Evolutionary conservation across 306 rosid species (phyloP), one percentile per base, ranked within the genome.

Genomic region (Spatholobus suberectus): DNA sequence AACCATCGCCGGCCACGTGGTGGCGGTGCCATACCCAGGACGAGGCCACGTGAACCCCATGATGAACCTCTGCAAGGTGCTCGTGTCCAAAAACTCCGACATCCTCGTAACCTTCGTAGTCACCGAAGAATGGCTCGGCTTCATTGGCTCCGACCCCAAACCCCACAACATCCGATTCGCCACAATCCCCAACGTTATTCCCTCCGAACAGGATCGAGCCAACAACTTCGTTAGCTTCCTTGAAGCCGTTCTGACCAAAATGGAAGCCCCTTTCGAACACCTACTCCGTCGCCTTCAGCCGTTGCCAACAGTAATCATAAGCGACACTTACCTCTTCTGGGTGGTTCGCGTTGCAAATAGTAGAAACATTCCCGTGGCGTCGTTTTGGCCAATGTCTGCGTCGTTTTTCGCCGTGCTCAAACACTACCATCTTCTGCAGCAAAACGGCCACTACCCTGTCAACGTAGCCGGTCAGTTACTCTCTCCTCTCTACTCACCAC

Each of bases 41-140:
- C 72, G 89, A 3, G 89, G 90, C 79, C 92, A 75, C 84, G 41
- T 88, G 46, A 90, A 87, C 81, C 85, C 92, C 32, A 65, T 81
- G 84, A 77, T 86, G 73, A 90, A 80, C 91, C 70, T 86, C 0
- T 83, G 83, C 79, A 87, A 85, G 38, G 51, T 66, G 4, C 79
- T 88, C 0, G 44, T 51, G 27, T 80, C 75, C 13, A 85, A 62
- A 1, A 73, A 58, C 55, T 21, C 12, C 17, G 14, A 14, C 5
- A 73, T 88, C 65, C 65, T 79, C 34, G 23, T 90, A 43, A 84
- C 88, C 81, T 72, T 88, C 15, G 58, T 90, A 14, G 59, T 88
- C 76, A 86, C 91, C 2, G 80, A 90, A 66, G 93, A 90, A 76
- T 88, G 93, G 91, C n/a, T 70, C 27, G 82, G 86, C 54, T 70